A percentile compares a stretch with the other conserved stretches of the same genome.
These are phyloP conservation scores for Fusarium beomiforme DNA, from an alignment of 2,329 filamentous ascomycete genomes.

Conservation along the genomic window DNA sequence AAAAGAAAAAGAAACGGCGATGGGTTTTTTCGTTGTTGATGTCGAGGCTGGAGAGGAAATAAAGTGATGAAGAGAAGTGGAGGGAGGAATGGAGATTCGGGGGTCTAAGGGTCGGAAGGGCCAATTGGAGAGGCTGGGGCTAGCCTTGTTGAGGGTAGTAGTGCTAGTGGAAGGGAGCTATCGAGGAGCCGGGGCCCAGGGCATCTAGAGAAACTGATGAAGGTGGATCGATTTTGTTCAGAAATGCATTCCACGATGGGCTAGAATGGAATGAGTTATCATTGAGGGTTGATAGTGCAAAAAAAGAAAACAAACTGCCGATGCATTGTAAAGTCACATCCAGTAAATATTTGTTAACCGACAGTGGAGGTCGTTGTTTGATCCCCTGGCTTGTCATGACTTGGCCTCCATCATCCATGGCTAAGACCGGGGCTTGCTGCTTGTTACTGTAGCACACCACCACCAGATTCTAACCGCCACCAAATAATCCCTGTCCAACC, in stretches of 20 bases:
- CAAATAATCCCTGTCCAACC: constrained; percentile 1
- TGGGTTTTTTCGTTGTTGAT: not conserved
- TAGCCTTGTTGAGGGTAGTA: not conserved
- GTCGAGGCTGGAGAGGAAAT: constrained; percentile 10
- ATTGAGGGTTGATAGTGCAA: not conserved
- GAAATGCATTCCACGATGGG: constrained; percentile 23
- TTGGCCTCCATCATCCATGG: no score
- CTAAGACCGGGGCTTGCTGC: no score
- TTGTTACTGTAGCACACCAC: not conserved
- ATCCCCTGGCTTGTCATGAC: not conserved
- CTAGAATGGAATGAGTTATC: not conserved
- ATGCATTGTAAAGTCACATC: not conserved
- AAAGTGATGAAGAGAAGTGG: constrained; percentile 23
- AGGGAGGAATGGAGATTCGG: constrained; percentile 14
- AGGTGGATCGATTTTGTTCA: not conserved
- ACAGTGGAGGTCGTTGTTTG: not conserved
- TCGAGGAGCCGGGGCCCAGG: constrained; percentile 11
- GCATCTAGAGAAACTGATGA: no score
- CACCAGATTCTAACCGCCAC: not conserved
- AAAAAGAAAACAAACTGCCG: not conserved
- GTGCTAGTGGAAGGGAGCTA: constrained; percentile 12
- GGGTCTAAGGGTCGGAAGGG: not conserved
- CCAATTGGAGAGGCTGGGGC: constrained; percentile 8
- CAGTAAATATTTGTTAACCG: not conserved
- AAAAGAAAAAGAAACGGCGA: not conserved